Conservation (phyloP, 2,329 filamentous ascomycete species). For the Nothophoma quercina region DNA sequence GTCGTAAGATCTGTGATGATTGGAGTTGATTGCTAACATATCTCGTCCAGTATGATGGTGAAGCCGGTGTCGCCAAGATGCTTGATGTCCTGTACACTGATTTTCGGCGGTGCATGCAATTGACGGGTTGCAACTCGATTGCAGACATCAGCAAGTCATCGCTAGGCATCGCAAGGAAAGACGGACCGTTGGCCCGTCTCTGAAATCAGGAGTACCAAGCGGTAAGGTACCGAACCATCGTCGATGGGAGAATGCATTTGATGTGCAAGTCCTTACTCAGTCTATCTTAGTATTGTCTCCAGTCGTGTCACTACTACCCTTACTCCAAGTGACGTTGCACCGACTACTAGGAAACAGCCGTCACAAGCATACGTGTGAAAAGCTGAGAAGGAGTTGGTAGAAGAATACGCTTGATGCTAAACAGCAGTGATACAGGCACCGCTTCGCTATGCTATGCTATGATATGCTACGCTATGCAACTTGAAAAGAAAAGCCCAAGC, state of each 20-base stretch:
- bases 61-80: background rate
- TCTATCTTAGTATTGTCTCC: too few relatives aligned
- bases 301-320: too few relatives aligned
- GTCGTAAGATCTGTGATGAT: background rate
- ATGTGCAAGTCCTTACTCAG: too few relatives aligned
- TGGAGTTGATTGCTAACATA: background rate
- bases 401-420: background rate
- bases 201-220: slow-evolving; percentile 10
- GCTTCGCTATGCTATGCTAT: slow-evolving; percentile 15
- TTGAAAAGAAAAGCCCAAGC: background rate
- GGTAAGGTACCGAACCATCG: too few relatives aligned
- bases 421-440: background rate
- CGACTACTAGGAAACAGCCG: too few relatives aligned
- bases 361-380: background rate
- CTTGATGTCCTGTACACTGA: slow-evolving; percentile 38
- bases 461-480: slow-evolving; percentile 12
- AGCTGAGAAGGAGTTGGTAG: background rate
- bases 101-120: slow-evolving; percentile 50
- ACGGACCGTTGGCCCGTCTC: slow-evolving; percentile 46
- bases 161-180: slow-evolving; percentile 36
- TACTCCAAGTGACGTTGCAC: too few relatives aligned
- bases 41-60: background rate
- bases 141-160: slow-evolving; percentile 47
- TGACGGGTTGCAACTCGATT: slow-evolving; percentile 49
- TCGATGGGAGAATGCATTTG: too few relatives aligned